Evolutionary conservation across 768 basidiomycete species (phyloP).

Genomic region (Pholiota microspora): DNA sequence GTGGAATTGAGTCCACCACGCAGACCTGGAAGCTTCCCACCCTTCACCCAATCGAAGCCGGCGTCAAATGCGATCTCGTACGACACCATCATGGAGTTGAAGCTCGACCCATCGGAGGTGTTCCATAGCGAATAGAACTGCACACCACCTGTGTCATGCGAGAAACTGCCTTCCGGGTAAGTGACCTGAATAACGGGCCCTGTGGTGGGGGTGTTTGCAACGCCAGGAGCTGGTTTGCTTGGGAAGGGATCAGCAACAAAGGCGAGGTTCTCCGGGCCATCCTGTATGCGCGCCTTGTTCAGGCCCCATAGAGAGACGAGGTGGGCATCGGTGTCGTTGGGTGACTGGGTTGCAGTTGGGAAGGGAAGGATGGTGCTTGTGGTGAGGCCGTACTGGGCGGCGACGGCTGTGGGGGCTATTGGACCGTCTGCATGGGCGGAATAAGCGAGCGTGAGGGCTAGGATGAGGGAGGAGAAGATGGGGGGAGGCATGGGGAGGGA

Average conservation of each 20-base stretch:
- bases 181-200: constrained; percentile 58
- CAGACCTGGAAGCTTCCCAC: constrained; percentile 76
- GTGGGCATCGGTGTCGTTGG: constrained; percentile 46
- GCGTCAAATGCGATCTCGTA: constrained; percentile 75
- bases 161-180: constrained; percentile 61
- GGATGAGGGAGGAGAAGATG: constrained; percentile 16
- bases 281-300: constrained; percentile 57
- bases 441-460: constrained; percentile 12
- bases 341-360: constrained; percentile 57
- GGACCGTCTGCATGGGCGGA: constrained; percentile 26
- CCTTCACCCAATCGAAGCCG: constrained; percentile 68
- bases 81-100: constrained; percentile 65
- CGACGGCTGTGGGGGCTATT: constrained; percentile 35
- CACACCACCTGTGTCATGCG: constrained; percentile 57
- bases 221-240: constrained; percentile 34
- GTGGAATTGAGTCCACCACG: constrained; percentile 62
- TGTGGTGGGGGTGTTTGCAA: constrained; percentile 23
- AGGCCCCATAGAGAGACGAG: constrained; percentile 61
- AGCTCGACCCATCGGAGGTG: constrained; percentile 49
- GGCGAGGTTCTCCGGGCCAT: constrained; percentile 50
- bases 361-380: constrained; percentile 65
- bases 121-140: constrained; percentile 75
- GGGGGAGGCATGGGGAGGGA: constrained; percentile 9
- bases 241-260: constrained; percentile 74
- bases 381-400: constrained; percentile 50